phyloP scores from a whole-genome alignment of 208 protist genomes.

The Crithidia bombi region DNA sequence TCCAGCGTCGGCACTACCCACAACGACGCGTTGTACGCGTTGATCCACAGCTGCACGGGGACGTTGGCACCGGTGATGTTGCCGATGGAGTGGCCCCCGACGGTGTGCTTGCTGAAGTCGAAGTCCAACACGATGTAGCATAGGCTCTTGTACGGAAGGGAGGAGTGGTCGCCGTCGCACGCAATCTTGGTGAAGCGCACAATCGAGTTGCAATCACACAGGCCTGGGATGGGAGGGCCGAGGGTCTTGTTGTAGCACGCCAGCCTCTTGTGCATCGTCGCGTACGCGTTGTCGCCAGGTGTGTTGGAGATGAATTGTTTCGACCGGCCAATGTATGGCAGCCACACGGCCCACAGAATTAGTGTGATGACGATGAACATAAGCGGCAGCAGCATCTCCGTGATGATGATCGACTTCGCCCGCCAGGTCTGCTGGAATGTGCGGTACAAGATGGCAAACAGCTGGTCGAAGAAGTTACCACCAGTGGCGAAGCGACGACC shows the following conservation, averaged over 20 bases:
- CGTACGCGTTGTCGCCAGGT: slow-evolving; percentile 9
- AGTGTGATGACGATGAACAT: slow-evolving; percentile 43
- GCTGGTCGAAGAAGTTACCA: slow-evolving; percentile 28
- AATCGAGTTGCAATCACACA: slow-evolving; percentile 35
- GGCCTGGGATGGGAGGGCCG: slow-evolving; percentile 25
- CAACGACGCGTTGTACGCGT: slow-evolving; percentile 28
- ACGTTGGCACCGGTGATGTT: slow-evolving; percentile 36
- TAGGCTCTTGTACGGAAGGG: slow-evolving; percentile 36
- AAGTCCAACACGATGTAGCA: slow-evolving; percentile 30
- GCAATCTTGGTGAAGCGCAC: slow-evolving; percentile 30
- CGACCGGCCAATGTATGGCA: slow-evolving; percentile 10
- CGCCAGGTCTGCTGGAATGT: slow-evolving; percentile 34
- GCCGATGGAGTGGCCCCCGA: slow-evolving; percentile 23
- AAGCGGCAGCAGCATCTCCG: slow-evolving; percentile 41
- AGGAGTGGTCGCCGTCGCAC: slow-evolving; percentile 43
- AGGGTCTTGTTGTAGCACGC: slow-evolving; percentile 27
- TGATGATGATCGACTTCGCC: slow-evolving; percentile 25
- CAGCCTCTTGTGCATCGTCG: slow-evolving; percentile 20
- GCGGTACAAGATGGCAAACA: slow-evolving; percentile 34
- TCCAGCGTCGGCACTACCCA: slow-evolving; percentile 48
- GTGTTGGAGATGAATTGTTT: slow-evolving; percentile 37
- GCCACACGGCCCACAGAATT: slow-evolving; percentile 44
- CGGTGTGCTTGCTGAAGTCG: slow-evolving; percentile 12
- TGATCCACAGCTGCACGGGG: slow-evolving; percentile 33
- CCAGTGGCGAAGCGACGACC: background rate